phyloP scores from a whole-genome alignment of 2,329 filamentous ascomycete genomes.

The Monosporascus sp. region DNA sequence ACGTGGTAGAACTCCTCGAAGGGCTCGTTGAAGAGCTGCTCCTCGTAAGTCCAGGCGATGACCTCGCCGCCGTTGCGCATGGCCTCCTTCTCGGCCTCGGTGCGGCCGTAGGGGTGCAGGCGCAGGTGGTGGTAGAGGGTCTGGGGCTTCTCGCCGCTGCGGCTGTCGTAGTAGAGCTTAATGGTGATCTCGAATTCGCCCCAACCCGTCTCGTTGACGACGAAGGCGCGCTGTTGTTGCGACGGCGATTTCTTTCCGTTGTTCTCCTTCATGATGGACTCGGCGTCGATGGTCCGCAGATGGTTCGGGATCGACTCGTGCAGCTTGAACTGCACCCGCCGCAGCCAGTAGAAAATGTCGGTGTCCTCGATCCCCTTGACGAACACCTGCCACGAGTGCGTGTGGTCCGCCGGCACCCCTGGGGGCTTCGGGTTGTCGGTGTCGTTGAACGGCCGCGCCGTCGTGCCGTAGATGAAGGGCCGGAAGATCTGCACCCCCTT shows the following conservation, averaged over 20 bases:
- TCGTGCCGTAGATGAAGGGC: slow-evolving; percentile 70
- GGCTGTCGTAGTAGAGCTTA: slow-evolving; percentile 85
- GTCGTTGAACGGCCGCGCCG: slow-evolving; percentile 74
- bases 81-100: slow-evolving; percentile 64
- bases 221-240: slow-evolving; percentile 56
- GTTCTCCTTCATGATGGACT: slow-evolving; percentile 25
- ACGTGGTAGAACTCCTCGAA: slow-evolving; percentile 87
- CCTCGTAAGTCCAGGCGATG: slow-evolving; percentile 78
- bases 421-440: slow-evolving; percentile 71
- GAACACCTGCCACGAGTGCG: slow-evolving; percentile 94
- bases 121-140: slow-evolving; percentile 92
- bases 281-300: slow-evolving; percentile 58
- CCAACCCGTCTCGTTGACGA: slow-evolving; percentile 91
- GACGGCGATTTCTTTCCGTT: slow-evolving; percentile 27
- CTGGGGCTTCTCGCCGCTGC: slow-evolving; percentile 87
- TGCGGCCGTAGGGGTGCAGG: slow-evolving; percentile 83
- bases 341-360: slow-evolving; percentile 91
- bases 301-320: slow-evolving; percentile 95
- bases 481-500: slow-evolving; percentile 60
- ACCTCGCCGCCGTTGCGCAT: slow-evolving; percentile 61
- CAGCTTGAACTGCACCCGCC: slow-evolving; percentile 95
- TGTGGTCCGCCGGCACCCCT: slow-evolving; percentile 81
- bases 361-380: slow-evolving; percentile 85
- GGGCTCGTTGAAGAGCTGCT: slow-evolving; percentile 95
- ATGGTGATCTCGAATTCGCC: slow-evolving; percentile 97